Percentiles rank a stretch among this genome's conserved stretches.
These are phyloP conservation scores for Lactarius evosmus DNA, from an alignment of 768 basidiomycete genomes.

Conservation along the genomic window DNA sequence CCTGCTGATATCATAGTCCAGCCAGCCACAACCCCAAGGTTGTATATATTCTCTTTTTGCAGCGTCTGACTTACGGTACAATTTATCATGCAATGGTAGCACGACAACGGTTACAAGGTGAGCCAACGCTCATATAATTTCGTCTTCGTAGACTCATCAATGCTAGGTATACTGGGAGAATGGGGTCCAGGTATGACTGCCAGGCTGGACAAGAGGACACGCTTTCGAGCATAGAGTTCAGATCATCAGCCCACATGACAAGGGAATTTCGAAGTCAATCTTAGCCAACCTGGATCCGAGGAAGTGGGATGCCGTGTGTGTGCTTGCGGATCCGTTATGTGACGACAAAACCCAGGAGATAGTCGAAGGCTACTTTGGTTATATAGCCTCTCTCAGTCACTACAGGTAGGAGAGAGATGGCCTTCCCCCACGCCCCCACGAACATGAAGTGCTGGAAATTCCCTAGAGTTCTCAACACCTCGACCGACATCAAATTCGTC, in stretches of 20 bases:
- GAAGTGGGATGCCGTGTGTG: slow-evolving; percentile 40
- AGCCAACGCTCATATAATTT: slow-evolving; percentile 1
- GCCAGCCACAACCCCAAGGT: slow-evolving; percentile 91
- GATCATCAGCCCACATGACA: slow-evolving; percentile 85
- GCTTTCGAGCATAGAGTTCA: slow-evolving; percentile 34
- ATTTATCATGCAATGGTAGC: slow-evolving; percentile 38
- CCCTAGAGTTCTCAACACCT: slow-evolving; percentile 40
- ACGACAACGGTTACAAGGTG: slow-evolving; percentile 89
- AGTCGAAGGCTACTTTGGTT: slow-evolving; percentile 54
- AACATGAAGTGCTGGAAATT: not conserved
- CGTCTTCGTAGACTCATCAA: slow-evolving; percentile 10
- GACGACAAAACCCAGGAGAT: slow-evolving; percentile 58
- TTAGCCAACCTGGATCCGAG: slow-evolving; percentile 54
- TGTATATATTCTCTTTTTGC: slow-evolving; percentile 12
- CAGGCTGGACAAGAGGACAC: slow-evolving; percentile 9
- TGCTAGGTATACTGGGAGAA: slow-evolving; percentile 86
- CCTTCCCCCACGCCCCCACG: not conserved
- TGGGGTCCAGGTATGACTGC: slow-evolving; percentile 61
- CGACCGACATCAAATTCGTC: slow-evolving; percentile 55
- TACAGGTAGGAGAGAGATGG: slow-evolving; percentile 17
- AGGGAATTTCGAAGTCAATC: slow-evolving; percentile 69
- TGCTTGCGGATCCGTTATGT: slow-evolving; percentile 45
- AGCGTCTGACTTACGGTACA: not conserved
- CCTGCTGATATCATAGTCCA: slow-evolving; percentile 30
- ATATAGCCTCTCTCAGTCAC: slow-evolving; percentile 34